Conservation (phyloP, 2,329 filamentous ascomycete genomes). For the Aureobasidium sp. region DNA sequence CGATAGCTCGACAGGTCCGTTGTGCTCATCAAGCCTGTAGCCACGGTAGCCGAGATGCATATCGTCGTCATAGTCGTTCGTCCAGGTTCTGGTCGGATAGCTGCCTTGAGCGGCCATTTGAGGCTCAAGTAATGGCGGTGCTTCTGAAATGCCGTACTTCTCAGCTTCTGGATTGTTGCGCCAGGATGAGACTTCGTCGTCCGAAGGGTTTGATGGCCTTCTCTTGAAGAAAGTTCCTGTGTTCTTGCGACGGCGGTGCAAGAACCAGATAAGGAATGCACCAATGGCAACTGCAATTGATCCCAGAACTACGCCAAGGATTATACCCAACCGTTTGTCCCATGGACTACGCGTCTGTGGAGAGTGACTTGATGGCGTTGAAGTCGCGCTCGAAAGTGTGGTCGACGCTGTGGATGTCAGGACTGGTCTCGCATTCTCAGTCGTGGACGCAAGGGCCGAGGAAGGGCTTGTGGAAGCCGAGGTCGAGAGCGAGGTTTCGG, state of each 20-base stretch:
- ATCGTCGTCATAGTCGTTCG: not conserved
- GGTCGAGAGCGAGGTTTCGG: slow-evolving; percentile 2
- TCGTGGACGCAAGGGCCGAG: not conserved
- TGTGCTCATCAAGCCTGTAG: not conserved
- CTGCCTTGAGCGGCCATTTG: not conserved
- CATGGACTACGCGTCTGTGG: not conserved
- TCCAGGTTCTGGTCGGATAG: not conserved
- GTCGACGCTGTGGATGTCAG: slow-evolving; percentile 6
- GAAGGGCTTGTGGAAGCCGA: slow-evolving; percentile 3
- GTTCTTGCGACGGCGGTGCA: slow-evolving; percentile 15
- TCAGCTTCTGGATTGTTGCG: not conserved
- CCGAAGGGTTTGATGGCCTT: slow-evolving; percentile 1
- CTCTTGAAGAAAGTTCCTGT: slow-evolving; percentile 13
- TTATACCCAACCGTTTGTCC: slow-evolving; percentile 16
- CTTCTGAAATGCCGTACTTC: not conserved
- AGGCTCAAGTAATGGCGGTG: not conserved
- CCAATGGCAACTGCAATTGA: slow-evolving; percentile 15
- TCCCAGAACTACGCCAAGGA: slow-evolving; percentile 17
- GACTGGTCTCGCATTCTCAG: slow-evolving; percentile 10
- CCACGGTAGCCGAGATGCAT: not conserved
- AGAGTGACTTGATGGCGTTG: not conserved
- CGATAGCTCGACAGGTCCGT: slow-evolving; percentile 2
- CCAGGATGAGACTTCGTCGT: slow-evolving; percentile 1
- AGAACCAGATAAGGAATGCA: slow-evolving; percentile 14
- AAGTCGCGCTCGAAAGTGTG: not conserved